Percentiles rank a stretch among this genome's conserved stretches.
phyloP scores from a whole-genome alignment of 768 basidiomycete genomes.

The Tricholoma bakamatsutake region DNA sequence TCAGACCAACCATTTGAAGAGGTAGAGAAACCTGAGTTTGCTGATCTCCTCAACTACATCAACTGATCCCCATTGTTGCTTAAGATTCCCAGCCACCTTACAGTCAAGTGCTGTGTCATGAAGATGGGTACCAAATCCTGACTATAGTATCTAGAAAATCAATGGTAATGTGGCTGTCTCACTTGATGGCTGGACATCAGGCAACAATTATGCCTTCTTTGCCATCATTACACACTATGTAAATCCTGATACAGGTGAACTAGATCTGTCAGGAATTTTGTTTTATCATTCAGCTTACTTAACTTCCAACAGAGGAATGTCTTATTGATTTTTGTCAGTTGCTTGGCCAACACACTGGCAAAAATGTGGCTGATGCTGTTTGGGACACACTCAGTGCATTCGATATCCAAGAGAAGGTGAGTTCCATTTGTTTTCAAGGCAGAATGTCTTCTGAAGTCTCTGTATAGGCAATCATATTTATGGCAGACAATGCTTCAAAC shows the following conservation, averaged over 20 bases:
- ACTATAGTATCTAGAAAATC: background rate
- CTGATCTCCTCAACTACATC: background rate
- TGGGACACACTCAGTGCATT: conserved; percentile 7
- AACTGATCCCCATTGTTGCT: background rate
- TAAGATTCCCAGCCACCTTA: no score
- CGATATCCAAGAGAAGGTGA: background rate
- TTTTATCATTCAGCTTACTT: background rate
- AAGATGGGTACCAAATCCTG: background rate
- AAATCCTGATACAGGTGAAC: conserved; percentile 1
- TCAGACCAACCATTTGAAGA: background rate
- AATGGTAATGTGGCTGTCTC: conserved; percentile 9
- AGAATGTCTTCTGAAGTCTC: background rate
- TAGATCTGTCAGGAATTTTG: conserved; percentile 12
- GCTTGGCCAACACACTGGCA: conserved; percentile 20
- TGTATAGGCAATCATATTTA: background rate
- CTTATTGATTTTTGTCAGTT: conserved; percentile 23
- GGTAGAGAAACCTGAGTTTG: no score
- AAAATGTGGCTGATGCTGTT: conserved; percentile 20
- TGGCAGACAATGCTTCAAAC: conserved; percentile 2
- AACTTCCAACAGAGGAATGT: conserved; percentile 13
- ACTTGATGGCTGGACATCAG: conserved; percentile 22
- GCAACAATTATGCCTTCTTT: conserved; percentile 16
- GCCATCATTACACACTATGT: conserved; percentile 20
- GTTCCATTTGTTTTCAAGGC: conserved; percentile 12
- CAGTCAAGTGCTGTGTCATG: background rate